These are phyloP conservation scores for Naganishia vaughanmartiniae DNA, from an alignment of 768 basidiomycete species.

Conservation along the genomic window DNA sequence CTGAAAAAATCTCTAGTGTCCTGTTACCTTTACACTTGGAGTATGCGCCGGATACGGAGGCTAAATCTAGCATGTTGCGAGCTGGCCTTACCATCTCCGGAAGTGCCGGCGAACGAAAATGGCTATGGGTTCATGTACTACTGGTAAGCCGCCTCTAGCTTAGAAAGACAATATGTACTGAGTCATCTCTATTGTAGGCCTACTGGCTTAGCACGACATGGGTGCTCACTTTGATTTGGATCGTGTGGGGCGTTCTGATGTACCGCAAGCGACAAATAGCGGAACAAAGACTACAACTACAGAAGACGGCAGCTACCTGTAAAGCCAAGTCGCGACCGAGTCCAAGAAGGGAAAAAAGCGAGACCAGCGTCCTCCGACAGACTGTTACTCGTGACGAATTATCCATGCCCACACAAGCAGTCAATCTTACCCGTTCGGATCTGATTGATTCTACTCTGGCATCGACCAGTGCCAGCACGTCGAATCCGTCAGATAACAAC, in stretches of 20 bases:
- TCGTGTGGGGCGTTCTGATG: slow-evolving; percentile 47
- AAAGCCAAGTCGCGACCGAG: not conserved
- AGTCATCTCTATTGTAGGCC: not conserved
- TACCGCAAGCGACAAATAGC: slow-evolving; percentile 37
- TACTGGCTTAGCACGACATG: slow-evolving; percentile 50
- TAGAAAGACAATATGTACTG: not conserved
- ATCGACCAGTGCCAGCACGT: not conserved
- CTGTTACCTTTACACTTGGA: slow-evolving; percentile 48
- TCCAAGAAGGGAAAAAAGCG: not conserved
- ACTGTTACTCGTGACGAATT: not conserved
- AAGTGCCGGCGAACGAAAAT: slow-evolving; percentile 38
- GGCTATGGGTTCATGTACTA: slow-evolving; percentile 50
- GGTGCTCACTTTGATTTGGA: slow-evolving; percentile 44
- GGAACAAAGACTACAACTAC: slow-evolving; percentile 17
- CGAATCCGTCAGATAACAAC: slow-evolving; percentile 14
- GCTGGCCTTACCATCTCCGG: slow-evolving; percentile 44
- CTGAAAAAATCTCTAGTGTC: slow-evolving; percentile 26
- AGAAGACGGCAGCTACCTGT: not conserved
- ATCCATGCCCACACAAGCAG: not conserved
- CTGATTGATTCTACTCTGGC: slow-evolving; percentile 19
- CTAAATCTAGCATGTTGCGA: slow-evolving; percentile 45
- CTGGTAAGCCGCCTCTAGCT: slow-evolving; percentile 32
- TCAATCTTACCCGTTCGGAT: slow-evolving; percentile 19
- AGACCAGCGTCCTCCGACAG: slow-evolving; percentile 12
- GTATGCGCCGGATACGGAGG: slow-evolving; percentile 38